phyloP scores from a whole-genome alignment of 139 green algal species.

The Coelastrella sp. region DNA sequence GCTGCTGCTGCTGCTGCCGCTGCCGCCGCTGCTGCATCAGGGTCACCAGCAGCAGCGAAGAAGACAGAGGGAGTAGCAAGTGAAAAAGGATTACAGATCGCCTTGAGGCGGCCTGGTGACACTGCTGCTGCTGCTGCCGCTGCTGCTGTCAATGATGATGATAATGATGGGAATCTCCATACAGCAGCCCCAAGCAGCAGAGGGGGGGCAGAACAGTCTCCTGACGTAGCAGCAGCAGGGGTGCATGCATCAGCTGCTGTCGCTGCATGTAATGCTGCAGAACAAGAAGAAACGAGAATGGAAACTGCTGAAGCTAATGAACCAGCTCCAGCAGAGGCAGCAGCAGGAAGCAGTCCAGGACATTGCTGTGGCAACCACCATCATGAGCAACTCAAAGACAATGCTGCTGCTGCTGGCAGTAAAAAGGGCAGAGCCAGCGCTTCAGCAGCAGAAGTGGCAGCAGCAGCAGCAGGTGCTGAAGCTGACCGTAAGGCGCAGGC shows the following conservation, averaged over 20 bases:
- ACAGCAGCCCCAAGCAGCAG: not conserved
- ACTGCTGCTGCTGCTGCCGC: constrained; percentile 6
- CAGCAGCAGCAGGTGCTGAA: not conserved
- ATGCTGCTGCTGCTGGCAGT: not conserved
- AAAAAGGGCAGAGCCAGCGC: not conserved
- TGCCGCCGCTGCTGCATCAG: not conserved
- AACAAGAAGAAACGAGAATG: too few species aligned
- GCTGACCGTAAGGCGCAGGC: not conserved
- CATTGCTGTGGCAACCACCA: not conserved
- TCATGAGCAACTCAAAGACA: not conserved
- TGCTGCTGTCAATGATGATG: constrained; percentile 4
- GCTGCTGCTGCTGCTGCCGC: constrained; percentile 42
- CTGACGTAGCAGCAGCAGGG: constrained; percentile 31
- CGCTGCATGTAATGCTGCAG: not conserved
- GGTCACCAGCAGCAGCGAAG: not conserved
- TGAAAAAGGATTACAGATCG: constrained; percentile 16
- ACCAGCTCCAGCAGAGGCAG: not conserved
- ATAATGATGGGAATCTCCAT: too few species aligned
- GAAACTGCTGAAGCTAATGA: not conserved
- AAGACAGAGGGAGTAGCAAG: constrained; percentile 12
- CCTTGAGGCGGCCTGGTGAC: not conserved
- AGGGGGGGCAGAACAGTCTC: not conserved
- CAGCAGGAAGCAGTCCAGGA: not conserved
- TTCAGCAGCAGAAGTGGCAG: constrained; percentile 1
- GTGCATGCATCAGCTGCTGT: not conserved